These are phyloP conservation scores for Plenodomus lindquistii DNA, from an alignment of 2,329 filamentous ascomycete genomes.

Conservation along the genomic window DNA sequence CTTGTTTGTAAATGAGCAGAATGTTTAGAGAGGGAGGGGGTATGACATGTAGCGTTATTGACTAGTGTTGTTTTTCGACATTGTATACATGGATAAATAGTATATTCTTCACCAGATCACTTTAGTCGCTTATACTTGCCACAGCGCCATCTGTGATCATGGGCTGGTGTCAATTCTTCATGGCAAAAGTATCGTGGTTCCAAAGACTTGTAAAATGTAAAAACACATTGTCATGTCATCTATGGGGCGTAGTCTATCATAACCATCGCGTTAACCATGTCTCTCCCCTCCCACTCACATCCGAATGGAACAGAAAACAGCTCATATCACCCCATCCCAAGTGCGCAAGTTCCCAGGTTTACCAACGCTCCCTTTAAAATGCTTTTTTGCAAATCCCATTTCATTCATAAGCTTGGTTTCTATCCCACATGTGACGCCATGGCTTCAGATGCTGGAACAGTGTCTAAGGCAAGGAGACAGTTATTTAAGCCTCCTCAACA, in stretches of 20 bases:
- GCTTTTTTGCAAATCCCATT: constrained; percentile 21
- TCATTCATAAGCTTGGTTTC: constrained; percentile 9
- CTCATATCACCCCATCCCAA: constrained; percentile 5
- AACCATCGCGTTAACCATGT: constrained; percentile 32
- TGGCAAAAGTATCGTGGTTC: too few relatives aligned
- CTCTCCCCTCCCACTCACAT: constrained; percentile 7
- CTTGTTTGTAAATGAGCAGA: constrained; percentile 67
- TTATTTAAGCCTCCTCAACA: constrained; percentile 41
- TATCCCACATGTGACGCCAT: neutral
- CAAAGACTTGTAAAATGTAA: neutral
- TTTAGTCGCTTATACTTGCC: too few relatives aligned
- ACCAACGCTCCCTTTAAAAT: constrained; percentile 19
- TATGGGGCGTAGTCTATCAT: constrained; percentile 24
- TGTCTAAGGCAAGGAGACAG: neutral
- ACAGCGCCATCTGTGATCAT: too few relatives aligned
- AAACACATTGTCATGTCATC: neutral
- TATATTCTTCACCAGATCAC: too few relatives aligned
- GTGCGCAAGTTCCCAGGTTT: constrained; percentile 5
- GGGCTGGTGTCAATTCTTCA: too few relatives aligned
- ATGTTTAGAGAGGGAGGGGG: constrained; percentile 12
- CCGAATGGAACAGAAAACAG: constrained; percentile 7
- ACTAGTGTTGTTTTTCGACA: too few relatives aligned
- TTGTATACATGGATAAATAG: too few relatives aligned
- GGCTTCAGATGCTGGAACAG: neutral
- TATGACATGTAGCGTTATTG: too few relatives aligned